A percentile compares a stretch with the other conserved stretches of the same genome.
phyloP scores from a whole-genome alignment of 1,284 basidiomycete species.

The Flammula alnicola region DNA sequence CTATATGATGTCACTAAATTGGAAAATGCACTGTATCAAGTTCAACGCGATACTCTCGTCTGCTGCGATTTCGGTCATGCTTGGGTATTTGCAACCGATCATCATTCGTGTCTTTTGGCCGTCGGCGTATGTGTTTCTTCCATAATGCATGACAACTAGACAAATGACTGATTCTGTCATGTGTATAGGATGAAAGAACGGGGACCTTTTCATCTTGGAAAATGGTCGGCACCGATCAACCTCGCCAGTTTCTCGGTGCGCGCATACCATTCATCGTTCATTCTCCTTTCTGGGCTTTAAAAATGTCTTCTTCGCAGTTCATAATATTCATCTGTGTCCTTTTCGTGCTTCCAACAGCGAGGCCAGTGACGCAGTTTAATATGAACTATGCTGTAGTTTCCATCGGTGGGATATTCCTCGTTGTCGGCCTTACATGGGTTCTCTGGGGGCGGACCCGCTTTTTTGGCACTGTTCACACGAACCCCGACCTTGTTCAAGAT shows the following conservation, averaged over 20 bases:
- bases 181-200: conserved; percentile 45
- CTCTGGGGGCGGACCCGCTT: conserved; percentile 44
- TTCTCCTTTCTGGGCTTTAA: not conserved
- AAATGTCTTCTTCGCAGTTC: conserved; percentile 40
- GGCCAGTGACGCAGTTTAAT: conserved; percentile 59
- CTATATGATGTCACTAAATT: not conserved
- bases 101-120: conserved; percentile 65
- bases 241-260: conserved; percentile 47
- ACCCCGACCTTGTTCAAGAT: conserved; percentile 12
- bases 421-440: conserved; percentile 47
- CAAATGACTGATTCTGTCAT: conserved; percentile 3
- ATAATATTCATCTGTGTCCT: conserved; percentile 57
- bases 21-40: conserved; percentile 31
- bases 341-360: conserved; percentile 63
- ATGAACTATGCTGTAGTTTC: conserved; percentile 70
- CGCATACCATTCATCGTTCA: conserved; percentile 3
- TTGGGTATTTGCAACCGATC: conserved; percentile 62
- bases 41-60: conserved; percentile 62
- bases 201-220: conserved; percentile 59
- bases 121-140: conserved; percentile 42
- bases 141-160: not conserved
- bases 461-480: conserved; percentile 38
- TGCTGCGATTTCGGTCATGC: conserved; percentile 62
- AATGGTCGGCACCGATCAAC: conserved; percentile 59
- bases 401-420: conserved; percentile 47